A percentile compares a stretch with the other conserved stretches of the same genome.
These are phyloP conservation scores for Ambrosiella cleistominuta DNA, from an alignment of 2,329 filamentous ascomycete genomes.

Conservation along the genomic window DNA sequence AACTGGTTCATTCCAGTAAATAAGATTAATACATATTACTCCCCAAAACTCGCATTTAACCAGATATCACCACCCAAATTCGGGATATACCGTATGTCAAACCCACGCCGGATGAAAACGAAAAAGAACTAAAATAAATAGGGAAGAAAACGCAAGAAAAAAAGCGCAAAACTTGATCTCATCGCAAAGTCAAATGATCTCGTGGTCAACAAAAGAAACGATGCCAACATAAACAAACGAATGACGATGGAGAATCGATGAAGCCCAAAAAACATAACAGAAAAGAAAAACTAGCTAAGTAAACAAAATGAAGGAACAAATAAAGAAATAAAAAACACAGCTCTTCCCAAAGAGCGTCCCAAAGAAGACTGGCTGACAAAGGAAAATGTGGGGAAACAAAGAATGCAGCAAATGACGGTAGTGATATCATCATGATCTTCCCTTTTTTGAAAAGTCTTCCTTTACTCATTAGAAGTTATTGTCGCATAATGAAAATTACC, in stretches of 20 bases:
- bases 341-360: not conserved
- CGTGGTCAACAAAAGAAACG: not conserved
- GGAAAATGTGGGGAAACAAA: not conserved
- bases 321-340: not conserved
- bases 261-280: not conserved
- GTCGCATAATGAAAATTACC: not conserved
- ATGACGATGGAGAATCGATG: too few relatives aligned
- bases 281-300: not conserved
- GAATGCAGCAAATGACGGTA: not conserved
- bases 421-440: not conserved
- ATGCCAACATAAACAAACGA: not conserved
- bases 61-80: not conserved
- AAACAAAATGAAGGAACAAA: not conserved
- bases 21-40: not conserved
- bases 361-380: not conserved
- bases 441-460: not conserved
- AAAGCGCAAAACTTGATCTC: not conserved
- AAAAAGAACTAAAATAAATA: not conserved
- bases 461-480: conserved; percentile 3
- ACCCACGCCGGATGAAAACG: not conserved
- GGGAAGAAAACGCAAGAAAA: not conserved
- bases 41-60: not conserved
- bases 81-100: not conserved
- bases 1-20: not conserved
- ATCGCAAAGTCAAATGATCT: not conserved